Conservation (phyloP, 768 basidiomycete species). For the Pulveroboletus sp. region DNA sequence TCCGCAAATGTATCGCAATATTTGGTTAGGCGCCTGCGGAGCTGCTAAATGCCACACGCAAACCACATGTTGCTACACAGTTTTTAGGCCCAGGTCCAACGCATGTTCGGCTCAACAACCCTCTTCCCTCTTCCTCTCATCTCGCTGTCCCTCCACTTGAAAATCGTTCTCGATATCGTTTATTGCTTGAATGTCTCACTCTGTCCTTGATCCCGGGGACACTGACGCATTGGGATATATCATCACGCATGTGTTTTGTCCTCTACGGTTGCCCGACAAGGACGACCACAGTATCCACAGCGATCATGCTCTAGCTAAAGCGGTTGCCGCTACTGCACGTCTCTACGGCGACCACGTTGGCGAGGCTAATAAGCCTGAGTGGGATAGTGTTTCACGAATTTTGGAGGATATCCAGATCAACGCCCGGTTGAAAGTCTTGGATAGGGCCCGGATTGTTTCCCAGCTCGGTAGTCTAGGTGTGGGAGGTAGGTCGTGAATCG, state of each 20-base stretch:
- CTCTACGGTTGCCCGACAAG: not conserved
- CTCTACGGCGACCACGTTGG: not conserved
- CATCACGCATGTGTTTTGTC: slow-evolving; percentile 37
- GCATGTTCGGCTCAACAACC: no score
- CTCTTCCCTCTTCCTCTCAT: no score
- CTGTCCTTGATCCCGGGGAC: not conserved
- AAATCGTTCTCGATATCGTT: not conserved
- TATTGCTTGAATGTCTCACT: slow-evolving; percentile 3
- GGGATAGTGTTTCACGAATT: not conserved
- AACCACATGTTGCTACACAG: no score
- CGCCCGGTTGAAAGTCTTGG: not conserved
- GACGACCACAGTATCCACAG: slow-evolving; percentile 1
- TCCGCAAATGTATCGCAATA: no score
- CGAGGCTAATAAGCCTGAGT: not conserved
- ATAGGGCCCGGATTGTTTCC: not conserved
- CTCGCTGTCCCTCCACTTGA: no score
- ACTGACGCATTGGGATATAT: slow-evolving; percentile 19
- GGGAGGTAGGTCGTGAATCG: not conserved
- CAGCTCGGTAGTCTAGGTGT: not conserved
- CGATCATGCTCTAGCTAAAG: slow-evolving; percentile 25
- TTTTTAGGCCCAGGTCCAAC: no score
- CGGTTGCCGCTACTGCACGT: slow-evolving; percentile 3
- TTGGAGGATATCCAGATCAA: not conserved
- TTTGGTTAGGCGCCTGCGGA: no score
- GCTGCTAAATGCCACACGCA: no score